Evolutionary conservation across 2,329 filamentous ascomycete species (phyloP), one percentile per base, ranked within the genome.

Genomic region (Hypoxylon sp.): DNA sequence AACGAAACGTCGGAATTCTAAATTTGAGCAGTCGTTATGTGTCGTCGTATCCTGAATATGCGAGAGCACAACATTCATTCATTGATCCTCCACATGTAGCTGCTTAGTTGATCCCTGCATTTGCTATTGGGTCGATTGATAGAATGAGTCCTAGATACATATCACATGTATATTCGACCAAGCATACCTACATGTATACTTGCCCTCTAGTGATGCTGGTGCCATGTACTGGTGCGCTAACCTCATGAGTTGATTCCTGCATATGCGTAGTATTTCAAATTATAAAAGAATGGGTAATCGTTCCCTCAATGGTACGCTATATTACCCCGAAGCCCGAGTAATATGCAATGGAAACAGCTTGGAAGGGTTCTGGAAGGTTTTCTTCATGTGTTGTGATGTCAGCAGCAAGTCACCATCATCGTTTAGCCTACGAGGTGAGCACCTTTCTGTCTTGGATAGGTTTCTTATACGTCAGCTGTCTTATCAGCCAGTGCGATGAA

Each of bases 61-160:
- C 57, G 59, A 66, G 61, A 68, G 31, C 55, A 59, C 56, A 70
- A 68, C 61, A 49, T 65, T 40, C 50, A 53, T 49, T 61, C 61
- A 14, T n/a, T 42, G n/a, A 53, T 69, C 62, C 63, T 62, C 53
- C 49, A 61, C n/a, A 51, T 53, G 33, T 44, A 56, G 56, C 33
- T 55, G n/a, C 30, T 57, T 31, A 31, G 17, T 53, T 42, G 22
- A 37, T 63, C 49, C 58, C 58, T 68, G 56, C 48, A 35, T 27
- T 51, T 37, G 58, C 46, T 35, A 71, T 66, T 68, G 68, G 59
- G 7, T 44, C 31, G 40, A 61, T 20, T 44, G 25, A 30, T 53
- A 44, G 42, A 56, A 55, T 46, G 22, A 50, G 56, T 51, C 56
- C 56, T 66, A 20, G 20, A 40, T 40, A 61, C 46, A 31, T 14